A percentile compares a stretch with the other conserved stretches of the same genome.
Conservation (phyloP, 306 rosid species). For the Prunus mongolica region DNA sequence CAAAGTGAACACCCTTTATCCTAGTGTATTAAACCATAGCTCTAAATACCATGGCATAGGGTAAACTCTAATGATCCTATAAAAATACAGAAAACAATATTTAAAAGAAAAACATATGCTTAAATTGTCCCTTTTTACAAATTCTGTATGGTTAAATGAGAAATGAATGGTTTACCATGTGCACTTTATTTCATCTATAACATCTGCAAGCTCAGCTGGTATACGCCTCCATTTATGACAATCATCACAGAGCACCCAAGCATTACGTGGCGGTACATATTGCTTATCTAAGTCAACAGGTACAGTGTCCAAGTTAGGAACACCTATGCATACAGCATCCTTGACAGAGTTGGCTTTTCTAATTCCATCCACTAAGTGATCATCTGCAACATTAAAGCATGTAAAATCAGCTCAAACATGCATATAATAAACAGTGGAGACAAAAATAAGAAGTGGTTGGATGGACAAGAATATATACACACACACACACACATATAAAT, state of each 20-base stretch:
- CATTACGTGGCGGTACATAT: constrained; percentile 52
- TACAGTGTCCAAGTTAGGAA: constrained; percentile 31
- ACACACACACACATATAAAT: background rate
- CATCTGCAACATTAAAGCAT: constrained; percentile 39
- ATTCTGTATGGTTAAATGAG: constrained; percentile 5
- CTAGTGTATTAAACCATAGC: background rate
- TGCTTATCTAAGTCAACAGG: constrained; percentile 51
- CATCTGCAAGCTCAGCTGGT: constrained; percentile 80
- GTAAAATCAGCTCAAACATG: constrained; percentile 20
- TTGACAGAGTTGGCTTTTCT: constrained; percentile 33
- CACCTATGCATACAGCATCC: constrained; percentile 26
- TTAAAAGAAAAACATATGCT: constrained; percentile 13
- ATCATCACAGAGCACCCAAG: constrained; percentile 96
- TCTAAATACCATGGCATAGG: background rate
- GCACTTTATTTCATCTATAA: constrained; percentile 71
- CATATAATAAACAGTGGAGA: constrained; percentile 16
- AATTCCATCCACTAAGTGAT: constrained; percentile 34
- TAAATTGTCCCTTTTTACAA: constrained; percentile 7
- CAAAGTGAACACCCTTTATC: background rate
- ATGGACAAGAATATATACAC: background rate
- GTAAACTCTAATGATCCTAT: background rate
- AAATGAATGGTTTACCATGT: constrained; percentile 58
- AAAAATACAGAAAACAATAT: background rate
- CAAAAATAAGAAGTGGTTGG: constrained; percentile 4
- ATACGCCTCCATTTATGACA: constrained; percentile 98